Conservation (phyloP, 768 basidiomycete genomes). For the Lentinula sp. region DNA sequence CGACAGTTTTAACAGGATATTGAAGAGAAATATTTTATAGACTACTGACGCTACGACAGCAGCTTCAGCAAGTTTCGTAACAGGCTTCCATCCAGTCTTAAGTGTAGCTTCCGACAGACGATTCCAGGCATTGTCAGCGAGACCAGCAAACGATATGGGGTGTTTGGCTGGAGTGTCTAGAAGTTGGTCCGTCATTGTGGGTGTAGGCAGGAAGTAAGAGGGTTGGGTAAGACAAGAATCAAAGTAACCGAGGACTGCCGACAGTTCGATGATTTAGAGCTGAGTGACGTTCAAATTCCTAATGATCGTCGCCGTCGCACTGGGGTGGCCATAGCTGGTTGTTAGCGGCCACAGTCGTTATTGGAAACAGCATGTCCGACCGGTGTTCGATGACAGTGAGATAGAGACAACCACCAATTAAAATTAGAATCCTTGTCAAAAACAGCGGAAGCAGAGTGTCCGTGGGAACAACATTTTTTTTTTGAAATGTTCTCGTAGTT, state of each 20-base stretch:
- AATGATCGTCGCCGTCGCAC: too few species aligned
- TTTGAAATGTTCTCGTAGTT: too few species aligned
- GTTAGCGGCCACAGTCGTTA: background rate
- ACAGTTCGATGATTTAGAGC: too few species aligned
- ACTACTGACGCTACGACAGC: slow-evolving; percentile 39
- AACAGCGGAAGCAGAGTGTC: too few species aligned
- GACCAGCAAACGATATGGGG: slow-evolving; percentile 32
- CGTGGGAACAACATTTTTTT: too few species aligned
- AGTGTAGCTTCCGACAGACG: slow-evolving; percentile 32
- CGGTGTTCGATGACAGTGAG: background rate
- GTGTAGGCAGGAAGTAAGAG: background rate
- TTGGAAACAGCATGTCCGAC: background rate
- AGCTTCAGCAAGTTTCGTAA: slow-evolving; percentile 34
- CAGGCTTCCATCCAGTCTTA: slow-evolving; percentile 35
- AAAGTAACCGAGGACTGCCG: background rate
- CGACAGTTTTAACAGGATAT: background rate
- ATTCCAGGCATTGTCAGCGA: slow-evolving; percentile 39
- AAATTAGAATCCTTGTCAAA: too few species aligned
- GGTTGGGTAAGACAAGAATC: background rate
- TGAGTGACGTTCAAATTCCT: too few species aligned
- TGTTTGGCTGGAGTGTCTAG: slow-evolving; percentile 37
- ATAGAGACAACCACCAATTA: too few species aligned
- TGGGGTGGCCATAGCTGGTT: too few species aligned
- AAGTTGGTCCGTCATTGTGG: slow-evolving; percentile 27
- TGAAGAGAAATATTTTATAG: background rate